Percentiles rank a stretch among this genome's conserved stretches.
Evolutionary conservation across 108 stramenopile species (phyloP).

Genomic region (Cyclotella distinguenda): DNA sequence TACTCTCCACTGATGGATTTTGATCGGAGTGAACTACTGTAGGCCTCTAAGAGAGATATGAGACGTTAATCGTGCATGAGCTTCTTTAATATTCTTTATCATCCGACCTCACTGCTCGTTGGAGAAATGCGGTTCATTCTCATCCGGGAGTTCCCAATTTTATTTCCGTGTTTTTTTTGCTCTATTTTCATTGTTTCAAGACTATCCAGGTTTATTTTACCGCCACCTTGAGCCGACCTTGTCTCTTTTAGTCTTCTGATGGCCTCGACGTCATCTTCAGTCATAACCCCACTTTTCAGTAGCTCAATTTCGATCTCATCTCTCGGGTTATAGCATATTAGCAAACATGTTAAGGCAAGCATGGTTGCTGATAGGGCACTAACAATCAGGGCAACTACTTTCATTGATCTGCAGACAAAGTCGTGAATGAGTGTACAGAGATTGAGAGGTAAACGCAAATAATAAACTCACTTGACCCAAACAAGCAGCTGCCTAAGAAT

Average conservation of each 20-base stretch:
- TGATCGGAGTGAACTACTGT: too few relatives aligned
- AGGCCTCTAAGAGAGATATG: too few relatives aligned
- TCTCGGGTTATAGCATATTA: slow-evolving; percentile 47
- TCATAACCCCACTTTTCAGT: slow-evolving; percentile 36
- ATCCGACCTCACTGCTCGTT: slow-evolving; percentile 2
- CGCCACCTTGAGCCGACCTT: too few relatives aligned
- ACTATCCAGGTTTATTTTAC: slow-evolving; percentile 4
- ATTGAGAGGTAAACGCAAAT: neutral
- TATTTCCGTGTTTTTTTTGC: slow-evolving; percentile 2
- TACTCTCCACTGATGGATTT: too few relatives aligned
- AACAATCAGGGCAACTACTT: slow-evolving; percentile 13
- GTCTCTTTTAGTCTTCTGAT: slow-evolving; percentile 24
- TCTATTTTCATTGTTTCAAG: neutral
- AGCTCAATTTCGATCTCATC: slow-evolving; percentile 51
- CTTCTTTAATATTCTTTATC: too few relatives aligned
- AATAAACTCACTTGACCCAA: slow-evolving; percentile 10
- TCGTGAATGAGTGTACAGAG: neutral
- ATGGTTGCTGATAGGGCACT: slow-evolving; percentile 23
- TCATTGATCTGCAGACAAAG: slow-evolving; percentile 6
- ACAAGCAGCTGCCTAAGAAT: slow-evolving; percentile 20
- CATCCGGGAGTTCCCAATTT: neutral
- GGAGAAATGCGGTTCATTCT: slow-evolving; percentile 25
- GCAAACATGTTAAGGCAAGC: slow-evolving; percentile 38
- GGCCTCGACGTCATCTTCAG: slow-evolving; percentile 31
- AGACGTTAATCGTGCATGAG: too few relatives aligned